Conservation (phyloP, 1,139 yeast genomes). For the Yamadazyma triangularis region DNA sequence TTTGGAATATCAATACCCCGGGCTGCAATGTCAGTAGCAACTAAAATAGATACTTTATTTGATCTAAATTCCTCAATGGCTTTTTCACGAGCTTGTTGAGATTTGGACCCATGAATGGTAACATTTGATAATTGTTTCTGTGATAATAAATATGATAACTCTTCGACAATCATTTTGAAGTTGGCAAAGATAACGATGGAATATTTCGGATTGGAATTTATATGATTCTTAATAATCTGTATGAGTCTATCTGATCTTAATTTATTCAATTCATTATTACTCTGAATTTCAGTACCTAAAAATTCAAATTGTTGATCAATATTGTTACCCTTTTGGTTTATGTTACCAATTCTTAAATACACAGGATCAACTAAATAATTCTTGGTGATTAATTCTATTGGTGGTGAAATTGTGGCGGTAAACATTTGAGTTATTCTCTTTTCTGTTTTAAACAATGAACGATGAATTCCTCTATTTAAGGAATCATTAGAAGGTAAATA, state of each 20-base stretch:
- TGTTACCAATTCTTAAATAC: conserved; percentile 60
- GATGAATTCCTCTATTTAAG: background rate
- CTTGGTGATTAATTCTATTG: conserved; percentile 62
- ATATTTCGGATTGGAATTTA: conserved; percentile 10
- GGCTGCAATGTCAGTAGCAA: conserved; percentile 96
- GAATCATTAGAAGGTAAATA: conserved; percentile 37
- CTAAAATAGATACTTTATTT: conserved; percentile 60
- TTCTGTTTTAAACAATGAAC: conserved; percentile 22
- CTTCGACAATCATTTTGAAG: conserved; percentile 68
- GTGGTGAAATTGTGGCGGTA: conserved; percentile 86
- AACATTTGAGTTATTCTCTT: conserved; percentile 69
- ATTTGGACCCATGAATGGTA: conserved; percentile 81
- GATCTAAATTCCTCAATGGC: conserved; percentile 62
- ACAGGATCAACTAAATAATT: conserved; percentile 61
- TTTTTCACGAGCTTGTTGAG: conserved; percentile 83
- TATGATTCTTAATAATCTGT: conserved; percentile 19
- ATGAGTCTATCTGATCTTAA: conserved; percentile 17
- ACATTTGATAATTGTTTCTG: conserved; percentile 41
- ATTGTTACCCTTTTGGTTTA: conserved; percentile 59
- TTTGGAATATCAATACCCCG: conserved; percentile 91
- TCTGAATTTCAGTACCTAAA: conserved; percentile 12
- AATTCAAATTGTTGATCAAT: conserved; percentile 69
- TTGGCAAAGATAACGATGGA: conserved; percentile 86
- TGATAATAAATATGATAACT: conserved; percentile 47
- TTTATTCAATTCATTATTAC: conserved; percentile 20